Evolutionary conservation across 2,329 filamentous ascomycete species (phyloP).

Genomic region (Penicillium capsulatum): DNA sequence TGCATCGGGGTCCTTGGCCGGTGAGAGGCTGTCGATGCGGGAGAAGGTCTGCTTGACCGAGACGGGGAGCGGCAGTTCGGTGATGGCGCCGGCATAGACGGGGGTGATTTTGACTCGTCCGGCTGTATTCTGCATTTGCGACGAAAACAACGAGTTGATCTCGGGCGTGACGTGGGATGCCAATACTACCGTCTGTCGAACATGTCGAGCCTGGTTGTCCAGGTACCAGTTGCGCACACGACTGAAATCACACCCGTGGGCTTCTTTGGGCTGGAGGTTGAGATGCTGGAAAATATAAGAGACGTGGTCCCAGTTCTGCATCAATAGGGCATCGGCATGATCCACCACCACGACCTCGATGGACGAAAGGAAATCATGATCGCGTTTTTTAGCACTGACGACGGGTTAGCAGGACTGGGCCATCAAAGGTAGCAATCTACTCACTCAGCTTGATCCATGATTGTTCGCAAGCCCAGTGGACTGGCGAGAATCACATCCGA

Average conservation of each 20-base stretch:
- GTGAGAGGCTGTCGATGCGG: conserved; percentile 68
- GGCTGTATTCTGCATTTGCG: conserved; percentile 72
- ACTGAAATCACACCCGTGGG: conserved; percentile 89
- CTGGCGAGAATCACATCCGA: conserved; percentile 93
- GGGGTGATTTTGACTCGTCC: conserved; percentile 73
- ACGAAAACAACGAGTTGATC: conserved; percentile 72
- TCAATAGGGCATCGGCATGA: conserved; percentile 85
- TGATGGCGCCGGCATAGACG: conserved; percentile 66
- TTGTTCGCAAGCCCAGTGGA: conserved; percentile 82
- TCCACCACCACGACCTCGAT: conserved; percentile 88
- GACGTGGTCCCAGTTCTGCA: conserved; percentile 98
- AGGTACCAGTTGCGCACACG: conserved; percentile 89
- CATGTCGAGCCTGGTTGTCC: conserved; percentile 73
- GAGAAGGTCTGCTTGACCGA: conserved; percentile 83
- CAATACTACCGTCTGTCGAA: conserved; percentile 81
- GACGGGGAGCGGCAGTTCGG: conserved; percentile 60
- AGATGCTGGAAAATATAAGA: conserved; percentile 88
- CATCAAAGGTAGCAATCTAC: conserved; percentile 25
- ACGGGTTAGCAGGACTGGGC: conserved; percentile 1
- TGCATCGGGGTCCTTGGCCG: conserved; percentile 74
- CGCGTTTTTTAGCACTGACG: conserved; percentile 58
- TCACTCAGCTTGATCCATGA: conserved; percentile 74
- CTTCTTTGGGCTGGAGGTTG: conserved; percentile 82
- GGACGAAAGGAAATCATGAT: conserved; percentile 88
- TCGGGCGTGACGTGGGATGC: conserved; percentile 84